Base-by-base conservation (phyloP, 2,329 filamentous ascomycete species). In the Metarhizium robertsii region DNA sequence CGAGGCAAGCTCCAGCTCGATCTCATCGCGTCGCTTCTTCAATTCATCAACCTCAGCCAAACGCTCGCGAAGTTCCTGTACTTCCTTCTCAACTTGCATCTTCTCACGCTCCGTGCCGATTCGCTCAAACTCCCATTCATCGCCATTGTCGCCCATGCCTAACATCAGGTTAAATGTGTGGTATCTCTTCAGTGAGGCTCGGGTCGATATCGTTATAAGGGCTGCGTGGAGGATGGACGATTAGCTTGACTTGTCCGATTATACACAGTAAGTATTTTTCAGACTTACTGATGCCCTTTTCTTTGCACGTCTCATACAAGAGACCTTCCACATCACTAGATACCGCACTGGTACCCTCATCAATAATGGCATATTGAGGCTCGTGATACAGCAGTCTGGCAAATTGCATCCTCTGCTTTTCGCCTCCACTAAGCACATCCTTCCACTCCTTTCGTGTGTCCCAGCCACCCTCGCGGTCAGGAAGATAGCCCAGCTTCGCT, bases 381-480 rank as follows among this genome's bases (percentile, higher is more conserved):
- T 97, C 92, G 66, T 99, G 94, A 66, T 99, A 99, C 45, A 97
- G 75, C 52, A 99, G 70, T 48, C 94, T 79, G 4, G 95, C 92
- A 64, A 99, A 90, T 0, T 84, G 90, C 81, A 99, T 90, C 25
- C 94, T 80, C 74, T 99, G 94, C 75, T 99, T 99, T 78, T 99
- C 94, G 13, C 94, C 94, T 43, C 94, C 94, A 61, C 87, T 92
- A n/a, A 99, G 78, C 4, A 99, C 90, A 63, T 97, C 92, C 73
- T 97, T 96, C 94, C 94, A 99, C 67, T 96, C 92, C 72, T 99
- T 97, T 55, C 90, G 83, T 4, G 90, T 94, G 67, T 99, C 90
- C 91, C 91, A 97, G 14, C 94, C 94, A 43, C 94, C 94, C 75
- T 99, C 94, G 16, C 94, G 85, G 51, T 92, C 85, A 1, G 90